These are phyloP conservation scores for Mycosarcoma maydis DNA, from an alignment of 1,284 basidiomycete species.

Conservation along the genomic window DNA sequence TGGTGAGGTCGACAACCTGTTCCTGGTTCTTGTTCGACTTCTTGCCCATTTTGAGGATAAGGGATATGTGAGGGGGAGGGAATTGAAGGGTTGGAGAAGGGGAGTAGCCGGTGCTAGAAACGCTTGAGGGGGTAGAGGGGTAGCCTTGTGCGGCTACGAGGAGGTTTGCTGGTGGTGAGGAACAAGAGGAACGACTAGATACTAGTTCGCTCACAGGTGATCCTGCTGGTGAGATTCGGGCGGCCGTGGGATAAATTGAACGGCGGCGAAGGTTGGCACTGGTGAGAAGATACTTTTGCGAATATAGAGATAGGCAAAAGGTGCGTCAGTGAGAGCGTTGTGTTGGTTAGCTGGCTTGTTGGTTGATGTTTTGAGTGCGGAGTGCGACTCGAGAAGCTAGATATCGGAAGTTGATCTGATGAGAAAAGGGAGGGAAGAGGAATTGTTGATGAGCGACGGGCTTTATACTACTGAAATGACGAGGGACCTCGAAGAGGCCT, in stretches of 20 bases:
- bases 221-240: slow-evolving; percentile 16
- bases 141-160: slow-evolving; percentile 31
- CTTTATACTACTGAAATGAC: slow-evolving; percentile 19
- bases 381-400: slow-evolving; percentile 26
- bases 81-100: slow-evolving; percentile 2
- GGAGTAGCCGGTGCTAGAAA: slow-evolving; percentile 32
- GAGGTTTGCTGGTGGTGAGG: slow-evolving; percentile 30
- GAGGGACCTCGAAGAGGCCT: not conserved
- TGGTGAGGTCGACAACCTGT: slow-evolving; percentile 43
- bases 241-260: slow-evolving; percentile 27
- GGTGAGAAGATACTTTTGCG: slow-evolving; percentile 9
- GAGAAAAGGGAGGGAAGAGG: slow-evolving; percentile 13
- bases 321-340: slow-evolving; percentile 34
- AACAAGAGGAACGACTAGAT: slow-evolving; percentile 38
- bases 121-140: slow-evolving; percentile 21
- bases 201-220: slow-evolving; percentile 32
- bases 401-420: slow-evolving; percentile 21
- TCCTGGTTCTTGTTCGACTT: slow-evolving; percentile 53
- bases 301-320: slow-evolving; percentile 32
- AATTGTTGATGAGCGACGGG: not conserved
- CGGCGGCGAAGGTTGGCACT: slow-evolving; percentile 32
- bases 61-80: slow-evolving; percentile 8
- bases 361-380: slow-evolving; percentile 13
- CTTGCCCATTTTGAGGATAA: slow-evolving; percentile 50
- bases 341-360: slow-evolving; percentile 25